Base-by-base conservation (phyloP, 2,329 filamentous ascomycete species). In the Waltergamsia citrina region DNA sequence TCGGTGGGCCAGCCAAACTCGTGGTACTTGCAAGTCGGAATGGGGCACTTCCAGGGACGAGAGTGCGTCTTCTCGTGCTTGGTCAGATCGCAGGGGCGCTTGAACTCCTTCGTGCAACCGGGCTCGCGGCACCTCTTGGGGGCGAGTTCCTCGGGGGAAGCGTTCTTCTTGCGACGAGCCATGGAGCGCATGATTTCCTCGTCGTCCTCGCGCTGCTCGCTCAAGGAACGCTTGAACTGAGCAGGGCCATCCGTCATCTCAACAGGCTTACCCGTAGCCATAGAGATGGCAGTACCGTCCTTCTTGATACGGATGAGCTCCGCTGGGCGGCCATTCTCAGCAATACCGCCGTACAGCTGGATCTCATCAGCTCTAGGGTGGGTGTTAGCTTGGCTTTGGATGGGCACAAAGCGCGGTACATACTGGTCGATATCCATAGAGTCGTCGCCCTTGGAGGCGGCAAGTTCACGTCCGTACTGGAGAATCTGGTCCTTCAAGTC, bases 21-120 rank as follows among this genome's bases (percentile, higher is more conserved):
- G 55, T 84, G 78, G 59, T 94, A 96, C 55, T 93, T 94, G 82
- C 92, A 96, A 29, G 74, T 78, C 26, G 72, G 52, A 16, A 85
- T 67, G 6, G 78, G 73, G 59, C 92, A 98, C 67, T 98, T 98
- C 83, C 85, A 95, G 8, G 90, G 92, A 23, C 92, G 84, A 36
- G 85, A 87, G 58, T 98, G 92, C 1, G 90, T 96, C 69, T 96
- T 98, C 64, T 94, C 84, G 61, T 98, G 92, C 69, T 96, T 96
- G 45, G 87, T 95, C 38, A 96, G 67, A 56, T 98, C 92, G 59
- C 92, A 96, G n/a, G 86, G 86, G 41, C 92, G 81, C 62, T 92
- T 93, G 67, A 96, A 96, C 58, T 90, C 78, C 63, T 94, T 95
- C 57, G 76, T 78, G 63, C 90, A 96, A 26, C 75, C 74, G 5